phyloP scores from a whole-genome alignment of 805 yeast species.

The Lachancea quebecensis region DNA sequence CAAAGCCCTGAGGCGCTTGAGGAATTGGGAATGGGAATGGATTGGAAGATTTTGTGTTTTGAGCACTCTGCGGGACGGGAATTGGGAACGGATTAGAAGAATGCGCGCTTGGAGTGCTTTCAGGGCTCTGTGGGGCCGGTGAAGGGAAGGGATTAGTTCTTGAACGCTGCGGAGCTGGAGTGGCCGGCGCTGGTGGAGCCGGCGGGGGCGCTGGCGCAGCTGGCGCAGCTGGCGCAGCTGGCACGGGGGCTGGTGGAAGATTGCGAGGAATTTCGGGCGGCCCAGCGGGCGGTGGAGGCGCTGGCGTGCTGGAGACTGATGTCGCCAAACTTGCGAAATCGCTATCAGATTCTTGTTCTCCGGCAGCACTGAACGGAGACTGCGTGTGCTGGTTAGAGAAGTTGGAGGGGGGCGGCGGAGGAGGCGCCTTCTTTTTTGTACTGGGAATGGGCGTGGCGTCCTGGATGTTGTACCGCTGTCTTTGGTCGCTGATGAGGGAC shows the following conservation, averaged over 20 bases:
- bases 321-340: conserved; percentile 4
- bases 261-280: background rate
- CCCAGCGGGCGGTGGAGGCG: conserved; percentile 7
- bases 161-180: conserved; percentile 2
- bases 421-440: conserved; percentile 34
- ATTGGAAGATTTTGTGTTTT: background rate
- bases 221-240: conserved; percentile 8
- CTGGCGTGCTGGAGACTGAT: conserved; percentile 9
- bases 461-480: conserved; percentile 26
- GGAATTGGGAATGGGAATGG: conserved; percentile 1
- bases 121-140: conserved; percentile 11
- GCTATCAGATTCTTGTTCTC: background rate
- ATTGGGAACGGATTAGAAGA: conserved; percentile 18
- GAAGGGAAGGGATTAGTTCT: conserved; percentile 15
- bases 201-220: conserved; percentile 6
- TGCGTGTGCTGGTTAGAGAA: background rate
- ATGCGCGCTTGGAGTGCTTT: conserved; percentile 3
- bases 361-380: background rate
- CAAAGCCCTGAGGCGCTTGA: background rate
- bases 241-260: conserved; percentile 7
- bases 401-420: conserved; percentile 18
- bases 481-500: conserved; percentile 25
- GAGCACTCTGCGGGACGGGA: conserved; percentile 10
- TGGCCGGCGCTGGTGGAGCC: conserved; percentile 5
- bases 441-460: conserved; percentile 29